A percentile compares a stretch with the other conserved stretches of the same genome.
Evolutionary conservation across 2,329 filamentous ascomycete genomes (phyloP).

Genomic region (Raffaelea ambrosiae): DNA sequence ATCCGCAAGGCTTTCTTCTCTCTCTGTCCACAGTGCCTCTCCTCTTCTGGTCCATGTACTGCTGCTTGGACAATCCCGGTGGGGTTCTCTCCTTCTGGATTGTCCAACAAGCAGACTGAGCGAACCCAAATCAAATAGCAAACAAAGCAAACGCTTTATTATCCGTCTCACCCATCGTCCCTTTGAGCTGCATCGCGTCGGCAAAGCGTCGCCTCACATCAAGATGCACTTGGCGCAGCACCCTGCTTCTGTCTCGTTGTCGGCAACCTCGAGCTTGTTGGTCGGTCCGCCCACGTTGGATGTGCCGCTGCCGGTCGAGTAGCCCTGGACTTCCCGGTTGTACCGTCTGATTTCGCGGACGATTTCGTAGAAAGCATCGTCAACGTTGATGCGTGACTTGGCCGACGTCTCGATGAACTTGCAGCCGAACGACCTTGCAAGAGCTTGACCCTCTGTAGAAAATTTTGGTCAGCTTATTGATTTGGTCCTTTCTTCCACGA

Average conservation of each 20-base stretch:
- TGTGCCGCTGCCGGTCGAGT: conserved; percentile 61
- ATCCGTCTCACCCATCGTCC: too few relatives aligned
- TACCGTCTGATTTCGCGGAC: conserved; percentile 96
- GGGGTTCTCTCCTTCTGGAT: too few relatives aligned
- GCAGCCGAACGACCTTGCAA: conserved; percentile 85
- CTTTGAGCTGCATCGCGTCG: too few relatives aligned
- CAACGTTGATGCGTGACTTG: conserved; percentile 96
- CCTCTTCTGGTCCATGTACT: too few relatives aligned
- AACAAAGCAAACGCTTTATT: too few relatives aligned
- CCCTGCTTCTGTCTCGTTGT: conserved; percentile 35
- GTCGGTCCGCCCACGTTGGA: conserved; percentile 52
- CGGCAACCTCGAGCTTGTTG: conserved; percentile 73
- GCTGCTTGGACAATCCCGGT: too few relatives aligned
- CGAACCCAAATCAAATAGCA: too few relatives aligned
- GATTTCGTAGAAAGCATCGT: conserved; percentile 97
- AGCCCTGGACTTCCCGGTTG: conserved; percentile 95
- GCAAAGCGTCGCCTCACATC: conserved; percentile 9
- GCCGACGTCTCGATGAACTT: conserved; percentile 99
- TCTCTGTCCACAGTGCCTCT: too few relatives aligned
- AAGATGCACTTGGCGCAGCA: conserved; percentile 13
- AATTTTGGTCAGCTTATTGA: conserved; percentile 13
- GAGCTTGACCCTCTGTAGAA: conserved; percentile 70
- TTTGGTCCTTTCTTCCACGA: too few relatives aligned
- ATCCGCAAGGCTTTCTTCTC: too few relatives aligned
- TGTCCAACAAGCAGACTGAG: too few relatives aligned